Base-by-base conservation (phyloP, 768 basidiomycete species). In the Tylopilus subfusipes region DNA sequence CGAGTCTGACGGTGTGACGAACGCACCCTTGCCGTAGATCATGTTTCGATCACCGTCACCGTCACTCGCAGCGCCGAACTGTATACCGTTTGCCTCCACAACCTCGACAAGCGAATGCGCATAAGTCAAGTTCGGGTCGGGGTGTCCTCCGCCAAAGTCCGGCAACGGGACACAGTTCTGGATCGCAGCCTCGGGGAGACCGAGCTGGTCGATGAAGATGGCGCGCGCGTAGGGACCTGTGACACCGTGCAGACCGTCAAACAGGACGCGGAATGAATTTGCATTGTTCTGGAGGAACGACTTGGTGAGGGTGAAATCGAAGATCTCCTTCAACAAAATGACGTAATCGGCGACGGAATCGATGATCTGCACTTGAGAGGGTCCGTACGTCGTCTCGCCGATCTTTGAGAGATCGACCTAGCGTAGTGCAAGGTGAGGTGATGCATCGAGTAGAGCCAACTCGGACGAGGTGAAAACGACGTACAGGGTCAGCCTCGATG, bases 1-100 rank as follows among this genome's bases (percentile, higher is more conserved):
- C 10, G 92, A 95, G 73, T 99, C 97, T 9, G 88, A 90, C 16
- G 97, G 97, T 12, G 96, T 98, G 58, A 99, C 97, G 71, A 99
- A 99, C 42, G 97, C 97, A 57, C 90, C 88, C 70, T 90, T 88
- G 63, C 97, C 97, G 72, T 99, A 99, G 68, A 99, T 98, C 97
- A 99, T 98, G 79, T 99, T 98, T 59, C 97, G 77, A 72, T 98
- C 97, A 38, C 97, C 96, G 63, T 98, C 97, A 27, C 97, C 97
- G 68, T 99, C 97, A 57, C 87, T 90, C 9, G 97, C 97, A 30
- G 97, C 97, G 52, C 97, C 97, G 63, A 99, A 98, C 42, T 82
- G 79, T 61, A 98, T 94, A 53, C 83, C 78, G 38, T 88, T 78
- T 67, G 79, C 77, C 75, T 99, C 97, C 42, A 99, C 97, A 18